Percentiles rank a stretch among this genome's conserved stretches.
These are phyloP conservation scores for Xylaria arbuscula DNA, from an alignment of 2,329 filamentous ascomycete species.

Conservation along the genomic window DNA sequence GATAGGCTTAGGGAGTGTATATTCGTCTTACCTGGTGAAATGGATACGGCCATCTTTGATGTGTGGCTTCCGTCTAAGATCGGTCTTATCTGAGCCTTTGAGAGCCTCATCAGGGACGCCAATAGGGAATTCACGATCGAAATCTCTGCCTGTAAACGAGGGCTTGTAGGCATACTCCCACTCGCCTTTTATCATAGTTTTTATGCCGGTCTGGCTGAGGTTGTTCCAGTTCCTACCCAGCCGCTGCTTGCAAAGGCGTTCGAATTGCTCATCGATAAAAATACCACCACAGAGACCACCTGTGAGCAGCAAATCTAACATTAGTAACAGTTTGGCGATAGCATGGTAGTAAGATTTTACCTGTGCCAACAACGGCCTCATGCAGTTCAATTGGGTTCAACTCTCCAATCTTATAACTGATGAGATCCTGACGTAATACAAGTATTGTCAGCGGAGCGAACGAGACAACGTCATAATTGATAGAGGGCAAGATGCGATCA, in stretches of 20 bases:
- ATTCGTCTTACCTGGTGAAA: neutral
- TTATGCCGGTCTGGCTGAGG: neutral
- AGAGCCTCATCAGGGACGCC: no score
- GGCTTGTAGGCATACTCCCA: constrained; percentile 12
- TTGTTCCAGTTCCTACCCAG: neutral
- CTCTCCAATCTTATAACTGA: neutral
- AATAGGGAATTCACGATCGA: no score
- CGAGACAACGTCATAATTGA: neutral
- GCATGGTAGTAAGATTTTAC: neutral
- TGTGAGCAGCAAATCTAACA: neutral
- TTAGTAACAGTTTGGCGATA: neutral
- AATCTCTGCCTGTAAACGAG: neutral
- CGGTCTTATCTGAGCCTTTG: neutral
- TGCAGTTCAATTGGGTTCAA: neutral
- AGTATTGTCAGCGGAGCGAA: neutral
- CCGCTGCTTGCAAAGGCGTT: neutral
- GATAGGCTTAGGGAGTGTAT: no score
- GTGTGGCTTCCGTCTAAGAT: neutral
- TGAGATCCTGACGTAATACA: neutral
- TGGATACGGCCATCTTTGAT: constrained; percentile 1
- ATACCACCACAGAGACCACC: neutral
- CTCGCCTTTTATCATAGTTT: neutral
- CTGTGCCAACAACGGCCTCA: neutral
- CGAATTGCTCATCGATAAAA: neutral
- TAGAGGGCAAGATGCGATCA: no score